Evolutionary conservation across 2,329 filamentous ascomycete species (phyloP), one percentile per base, ranked within the genome.

Genomic region (Celoporthe dispersa): DNA sequence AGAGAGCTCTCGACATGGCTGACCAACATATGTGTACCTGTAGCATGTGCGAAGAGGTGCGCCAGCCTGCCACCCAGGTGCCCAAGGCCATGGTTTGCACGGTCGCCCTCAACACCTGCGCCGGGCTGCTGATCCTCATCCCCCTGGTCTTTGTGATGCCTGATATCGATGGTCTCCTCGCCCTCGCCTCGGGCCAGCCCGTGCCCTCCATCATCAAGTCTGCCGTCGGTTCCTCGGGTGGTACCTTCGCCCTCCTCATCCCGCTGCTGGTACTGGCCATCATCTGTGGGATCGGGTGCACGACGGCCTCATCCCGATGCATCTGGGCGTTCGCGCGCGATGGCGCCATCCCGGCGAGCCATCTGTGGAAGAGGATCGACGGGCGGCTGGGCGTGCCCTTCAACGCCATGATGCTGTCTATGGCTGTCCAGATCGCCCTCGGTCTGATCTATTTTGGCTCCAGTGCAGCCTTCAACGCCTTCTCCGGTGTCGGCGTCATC

Each of bases 21-120:
- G 22, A 71, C 70, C 44, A 37, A 44, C n/a, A 28, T 33, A 4
- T 35, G 14, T 64, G 37, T 48, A 19, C 31, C 64, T 71, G 51
- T 71, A 91, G 87, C 72, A 93, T 92, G 91, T 92, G 90, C 75
- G 91, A 93, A 79, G 91, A 93, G 78, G 90, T 92, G 16, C 84
- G 86, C 76, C 81, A 88, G 63, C 91, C 91, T 6, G 84, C 88
- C 0, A 87, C 84, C 2, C 91, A 92, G 78, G 90, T 92, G 9
- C 90, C 91, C 74, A 91, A 90, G 78, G 91, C 91, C 74, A 91
- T 93, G 88, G 89, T 92, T 61, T 82, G 82, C 66, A 91, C 90
- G 73, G 85, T 92, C 74, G 73, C 89, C 74, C 84, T 92, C 80
- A 92, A 93, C 83, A 88, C 86, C 64, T 76, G 91, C 73, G 87